Evolutionary conservation across 805 yeast genomes (phyloP).

Genomic region (Torulaspora franciscae): DNA sequence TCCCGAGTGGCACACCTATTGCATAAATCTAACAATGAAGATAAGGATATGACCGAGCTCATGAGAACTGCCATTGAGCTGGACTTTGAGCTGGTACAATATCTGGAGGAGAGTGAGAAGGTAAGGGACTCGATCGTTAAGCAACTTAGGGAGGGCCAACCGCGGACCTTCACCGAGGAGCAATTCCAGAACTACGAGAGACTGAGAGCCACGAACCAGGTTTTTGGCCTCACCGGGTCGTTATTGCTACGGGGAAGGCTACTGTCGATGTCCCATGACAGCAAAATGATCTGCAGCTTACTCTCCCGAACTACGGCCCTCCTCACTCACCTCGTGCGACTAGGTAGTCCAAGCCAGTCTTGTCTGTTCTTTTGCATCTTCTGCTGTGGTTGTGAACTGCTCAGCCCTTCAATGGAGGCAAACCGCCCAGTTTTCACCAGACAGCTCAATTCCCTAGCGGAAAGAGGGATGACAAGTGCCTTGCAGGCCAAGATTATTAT

Average conservation of each 20-base stretch:
- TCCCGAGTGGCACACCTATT: constrained; percentile 45
- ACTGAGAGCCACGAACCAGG: constrained; percentile 46
- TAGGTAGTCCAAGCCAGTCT: constrained; percentile 12
- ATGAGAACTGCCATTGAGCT: constrained; percentile 39
- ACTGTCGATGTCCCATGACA: constrained; percentile 44
- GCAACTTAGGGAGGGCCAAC: neutral
- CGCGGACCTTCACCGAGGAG: neutral
- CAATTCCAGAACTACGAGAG: constrained; percentile 22
- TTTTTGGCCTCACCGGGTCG: constrained; percentile 50
- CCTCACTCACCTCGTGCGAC: constrained; percentile 10
- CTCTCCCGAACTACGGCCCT: constrained; percentile 9
- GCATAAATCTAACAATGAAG: constrained; percentile 20
- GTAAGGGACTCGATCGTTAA: constrained; percentile 28
- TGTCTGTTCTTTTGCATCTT: constrained; percentile 22
- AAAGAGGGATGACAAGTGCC: constrained; percentile 19
- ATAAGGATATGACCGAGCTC: constrained; percentile 16
- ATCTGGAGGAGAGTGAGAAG: constrained; percentile 21
- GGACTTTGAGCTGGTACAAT: constrained; percentile 32
- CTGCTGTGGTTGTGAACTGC: constrained; percentile 25
- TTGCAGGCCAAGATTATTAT: constrained; percentile 15
- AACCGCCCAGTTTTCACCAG: constrained; percentile 13
- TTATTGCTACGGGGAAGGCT: constrained; percentile 56
- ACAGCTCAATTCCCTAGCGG: constrained; percentile 9
- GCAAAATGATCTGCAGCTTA: constrained; percentile 38
- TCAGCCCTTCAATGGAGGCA: constrained; percentile 9